Evolutionary conservation across 1,284 basidiomycete genomes (phyloP), one percentile per base, ranked within the genome.

Genomic region (Cerrena zonata): DNA sequence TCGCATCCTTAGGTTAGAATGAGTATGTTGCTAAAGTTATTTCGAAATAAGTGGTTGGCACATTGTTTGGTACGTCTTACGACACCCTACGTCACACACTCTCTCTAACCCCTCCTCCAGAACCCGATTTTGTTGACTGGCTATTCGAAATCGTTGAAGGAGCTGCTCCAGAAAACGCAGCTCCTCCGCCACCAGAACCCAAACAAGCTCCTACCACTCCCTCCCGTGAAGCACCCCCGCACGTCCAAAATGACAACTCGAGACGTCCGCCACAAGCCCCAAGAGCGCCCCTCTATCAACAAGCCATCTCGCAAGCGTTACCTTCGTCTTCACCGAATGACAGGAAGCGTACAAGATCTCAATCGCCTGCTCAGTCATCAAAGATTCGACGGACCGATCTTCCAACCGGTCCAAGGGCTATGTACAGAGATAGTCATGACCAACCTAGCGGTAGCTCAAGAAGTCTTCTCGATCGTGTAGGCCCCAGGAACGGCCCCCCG

Each of bases 121-220:
- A 92, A 60, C 68, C 78, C 45, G 80, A 73, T 54, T 92, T 93
- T 65, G 90, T 89, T 21, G 81, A 86, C 52, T 93, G 90, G 90
- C 68, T 93, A 23, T 93, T 93, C 61, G 67, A 71, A 25, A 86
- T 89, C 64, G 87, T 86, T 26, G 79, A 81, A 10, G 88, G 85
- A 65, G 84, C 82, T 42, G 76, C 73, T 23, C 69, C 77, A 2
- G 81, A 78, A 55, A 61, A 68, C 2, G 71, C 72, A 21, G 72
- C 73, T 11, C 50, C 64, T 2, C 50, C 62, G 39, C 44, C 56
- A 7, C 59, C 69, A 21, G 64, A 63, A 22, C 60, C 74, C 3
- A 65, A 68, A 15, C 61, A 72, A 13, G 70, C 75, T 46, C 58
- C 61, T 36, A 59, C 65, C 37, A 66, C 68, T 44, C 63, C 66